Evolutionary conservation across 2,329 filamentous ascomycete species (phyloP), one percentile per base, ranked within the genome.

Genomic region (Gaeumannomyces sp.): DNA sequence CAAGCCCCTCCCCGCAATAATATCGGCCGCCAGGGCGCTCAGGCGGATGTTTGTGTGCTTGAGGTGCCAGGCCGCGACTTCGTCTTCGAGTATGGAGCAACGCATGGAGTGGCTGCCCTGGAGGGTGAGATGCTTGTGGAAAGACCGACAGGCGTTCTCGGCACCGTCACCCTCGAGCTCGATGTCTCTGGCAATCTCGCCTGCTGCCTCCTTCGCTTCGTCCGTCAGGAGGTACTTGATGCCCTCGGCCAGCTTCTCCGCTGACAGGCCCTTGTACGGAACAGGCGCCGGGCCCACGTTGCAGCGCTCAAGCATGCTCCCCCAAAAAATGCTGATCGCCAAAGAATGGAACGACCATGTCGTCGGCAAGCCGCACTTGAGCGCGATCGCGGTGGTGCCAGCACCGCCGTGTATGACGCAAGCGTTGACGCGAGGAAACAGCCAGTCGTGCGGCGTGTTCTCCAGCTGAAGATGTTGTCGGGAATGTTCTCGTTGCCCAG

Each of bases 291-390:
- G 87, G 0, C 90, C 90, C 0, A 88, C 89, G 31, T 83, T 83
- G 1, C 86, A 81, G 45, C 81, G 83, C 5, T 80, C 81, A 1
- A 92, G 81, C 85, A 90, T 90, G 25, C 81, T 79, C 2, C 89
- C 90, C 90, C 90, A 93, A 72, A n/a, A 93, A 93, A 61, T 88
- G 83, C 73, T 93, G 90, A 71, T 93, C 90, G 3, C 90, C 90
- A 68, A 93, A 93, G 76, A 93, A 93, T 0, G 90, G 90, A 2
- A 93, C 87, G 31, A 92, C 84, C 84, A 92, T 89, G 6, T n/a
- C n/a, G 88, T 91, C 0, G 90, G 90, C 70, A 84, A 85, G 4
- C 83, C 90, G 67, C 84, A 89, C 72, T 89, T 90, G 38, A 93
- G 78, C 1, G 89, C 89, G 60, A 89, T 89, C 1, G 90, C 90